phyloP scores from a whole-genome alignment of 192 early-diverging fungal species.

The Cladochytrium replicatum region DNA sequence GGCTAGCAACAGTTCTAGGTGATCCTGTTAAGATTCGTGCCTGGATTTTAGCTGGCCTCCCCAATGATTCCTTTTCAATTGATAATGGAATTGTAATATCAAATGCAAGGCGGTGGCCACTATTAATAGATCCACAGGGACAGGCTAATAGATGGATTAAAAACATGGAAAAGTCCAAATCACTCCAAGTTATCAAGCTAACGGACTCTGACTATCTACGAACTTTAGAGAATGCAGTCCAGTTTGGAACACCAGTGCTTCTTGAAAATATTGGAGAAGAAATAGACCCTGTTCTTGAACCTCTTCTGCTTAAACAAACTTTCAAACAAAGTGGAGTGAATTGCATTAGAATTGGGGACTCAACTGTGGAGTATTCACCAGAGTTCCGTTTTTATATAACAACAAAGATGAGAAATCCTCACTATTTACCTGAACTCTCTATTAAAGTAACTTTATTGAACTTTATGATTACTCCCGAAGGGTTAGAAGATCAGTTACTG shows the following conservation, averaged over 20 bases:
- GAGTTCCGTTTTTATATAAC: conserved; percentile 55
- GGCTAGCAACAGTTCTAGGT: conserved; percentile 37
- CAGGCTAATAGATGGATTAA: conserved; percentile 55
- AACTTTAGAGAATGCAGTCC: conserved; percentile 49
- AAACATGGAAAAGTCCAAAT: conserved; percentile 48
- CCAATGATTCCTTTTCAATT: conserved; percentile 52
- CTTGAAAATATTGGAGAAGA: conserved; percentile 49
- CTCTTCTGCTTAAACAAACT: conserved; percentile 48
- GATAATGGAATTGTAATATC: conserved; percentile 50
- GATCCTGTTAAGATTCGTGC: conserved; percentile 44
- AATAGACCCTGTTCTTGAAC: conserved; percentile 50
- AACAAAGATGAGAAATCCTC: conserved; percentile 49
- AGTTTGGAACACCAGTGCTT: conserved; percentile 52
- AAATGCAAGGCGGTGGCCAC: conserved; percentile 48
- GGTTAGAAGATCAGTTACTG: conserved; percentile 50
- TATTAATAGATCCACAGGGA: conserved; percentile 54
- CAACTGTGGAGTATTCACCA: conserved; percentile 49
- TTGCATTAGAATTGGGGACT: conserved; percentile 47
- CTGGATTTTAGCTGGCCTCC: conserved; percentile 46
- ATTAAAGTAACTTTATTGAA: conserved; percentile 51
- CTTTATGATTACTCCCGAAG: conserved; percentile 57
- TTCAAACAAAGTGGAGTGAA: conserved; percentile 55
- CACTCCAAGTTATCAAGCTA: conserved; percentile 43
- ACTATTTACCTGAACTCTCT: conserved; percentile 51
- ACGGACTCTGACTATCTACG: conserved; percentile 47